phyloP scores from a whole-genome alignment of 2,329 filamentous ascomycete genomes.

The Xylaria sp. region DNA sequence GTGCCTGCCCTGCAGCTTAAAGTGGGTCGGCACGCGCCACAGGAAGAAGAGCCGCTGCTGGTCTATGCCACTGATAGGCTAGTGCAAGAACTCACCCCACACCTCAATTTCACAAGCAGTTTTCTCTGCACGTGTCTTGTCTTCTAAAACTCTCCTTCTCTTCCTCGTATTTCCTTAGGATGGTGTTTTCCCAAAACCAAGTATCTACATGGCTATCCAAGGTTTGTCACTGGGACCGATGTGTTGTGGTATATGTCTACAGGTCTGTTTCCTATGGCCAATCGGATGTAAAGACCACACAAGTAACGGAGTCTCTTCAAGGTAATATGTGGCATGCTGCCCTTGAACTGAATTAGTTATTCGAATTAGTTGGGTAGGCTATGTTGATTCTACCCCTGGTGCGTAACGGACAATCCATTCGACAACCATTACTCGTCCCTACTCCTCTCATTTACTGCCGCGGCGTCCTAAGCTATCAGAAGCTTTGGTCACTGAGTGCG shows the following conservation, averaged over 20 bases:
- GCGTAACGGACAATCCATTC: background rate
- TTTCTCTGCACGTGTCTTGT: background rate
- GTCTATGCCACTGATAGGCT: conserved; percentile 12
- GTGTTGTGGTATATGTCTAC: background rate
- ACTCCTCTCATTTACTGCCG: conserved; percentile 54
- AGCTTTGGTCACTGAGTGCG: conserved; percentile 72
- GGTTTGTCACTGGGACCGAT: background rate
- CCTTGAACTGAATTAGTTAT: background rate
- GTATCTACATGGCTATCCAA: background rate
- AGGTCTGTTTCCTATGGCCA: background rate
- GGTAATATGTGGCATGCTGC: background rate
- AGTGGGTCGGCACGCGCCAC: conserved; percentile 28
- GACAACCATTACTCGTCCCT: background rate
- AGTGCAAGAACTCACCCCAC: conserved; percentile 4
- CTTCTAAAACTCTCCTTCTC: background rate
- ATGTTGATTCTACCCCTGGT: conserved; percentile 9
- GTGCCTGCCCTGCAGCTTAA: background rate
- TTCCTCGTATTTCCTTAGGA: background rate
- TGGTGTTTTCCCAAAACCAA: background rate
- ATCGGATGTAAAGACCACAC: background rate
- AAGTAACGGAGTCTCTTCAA: background rate
- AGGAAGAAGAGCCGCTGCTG: conserved; percentile 13
- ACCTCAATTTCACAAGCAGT: background rate
- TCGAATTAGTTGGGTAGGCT: conserved; percentile 17
- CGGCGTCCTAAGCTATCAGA: conserved; percentile 62